Base-by-base conservation (phyloP, 2,329 filamentous ascomycete genomes). In the Exophiala xenobiotica region DNA sequence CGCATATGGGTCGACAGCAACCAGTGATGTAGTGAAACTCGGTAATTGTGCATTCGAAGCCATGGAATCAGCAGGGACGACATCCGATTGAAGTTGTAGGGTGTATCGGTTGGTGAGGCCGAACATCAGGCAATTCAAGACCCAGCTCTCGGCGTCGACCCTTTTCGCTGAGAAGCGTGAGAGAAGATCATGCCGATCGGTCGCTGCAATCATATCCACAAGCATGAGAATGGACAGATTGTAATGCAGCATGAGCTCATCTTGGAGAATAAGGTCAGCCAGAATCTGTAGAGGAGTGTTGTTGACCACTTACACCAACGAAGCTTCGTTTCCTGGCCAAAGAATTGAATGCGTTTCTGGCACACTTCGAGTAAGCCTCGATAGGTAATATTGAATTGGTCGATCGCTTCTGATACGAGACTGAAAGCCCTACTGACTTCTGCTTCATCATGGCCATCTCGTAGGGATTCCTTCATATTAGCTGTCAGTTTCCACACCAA, bases 1-100 rank as follows among this genome's bases (percentile, higher is more conserved):
- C 12, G 64, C 63, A 53, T 67, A 66, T 11, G 64, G 65, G 35
- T 67, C 63, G 22, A 67, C 63, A 11, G 63, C 61, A 38, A 66
- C 46, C 3, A 67, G 49, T 6, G 64, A 63, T n/a, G 63, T 53
- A 1, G 56, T 49, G 23, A 53, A 49, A 26, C 37, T 50, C 20
- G 41, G 14, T 9, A 26, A 16, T 19, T 46, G 46, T 12, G 23
- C n/a, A 37, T 41, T n/a, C 19, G 19, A 22, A 44, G 47, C 24
- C 18, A 27, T 33, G 2, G 39, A 22, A 6, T 41, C n/a, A n/a
- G 41, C 14, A 6, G 44, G 4, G 16, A 26, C 24, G 14, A 23
- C 31, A 18, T 44, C 37, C 9, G 33, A 20, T n/a, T 38, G 45
- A 14, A 46, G 48, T 14, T 43, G 37, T 14, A 46, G 40, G 22